Evolutionary conservation across 257 asterid genomes (phyloP).

Genomic region (Fraxinus quadrangulata): DNA sequence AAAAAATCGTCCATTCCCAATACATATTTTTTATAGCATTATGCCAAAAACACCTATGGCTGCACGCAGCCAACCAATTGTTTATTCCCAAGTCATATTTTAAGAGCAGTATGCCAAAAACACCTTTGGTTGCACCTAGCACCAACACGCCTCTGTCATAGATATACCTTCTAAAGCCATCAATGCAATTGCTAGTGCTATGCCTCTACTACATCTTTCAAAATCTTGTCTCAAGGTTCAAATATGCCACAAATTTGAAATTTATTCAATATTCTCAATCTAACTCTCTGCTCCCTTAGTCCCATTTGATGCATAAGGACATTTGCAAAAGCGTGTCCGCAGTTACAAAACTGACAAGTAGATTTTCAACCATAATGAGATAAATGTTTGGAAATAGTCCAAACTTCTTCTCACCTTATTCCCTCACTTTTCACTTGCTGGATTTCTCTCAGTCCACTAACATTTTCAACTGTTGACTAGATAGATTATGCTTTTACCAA

Average conservation of each 20-base stretch:
- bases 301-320: not conserved
- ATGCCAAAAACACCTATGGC: too few relatives aligned
- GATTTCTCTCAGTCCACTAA: too few relatives aligned
- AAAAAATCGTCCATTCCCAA: too few relatives aligned
- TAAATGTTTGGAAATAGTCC: too few relatives aligned
- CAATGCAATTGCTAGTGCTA: not conserved
- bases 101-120: not conserved
- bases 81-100: not conserved
- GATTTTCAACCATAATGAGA: too few relatives aligned
- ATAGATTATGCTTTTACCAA: too few relatives aligned
- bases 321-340: too few relatives aligned
- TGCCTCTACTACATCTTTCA: not conserved
- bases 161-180: not conserved
- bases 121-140: not conserved
- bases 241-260: not conserved
- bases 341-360: too few relatives aligned
- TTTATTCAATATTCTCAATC: not conserved
- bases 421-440: too few relatives aligned
- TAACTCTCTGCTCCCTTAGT: not conserved
- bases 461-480: too few relatives aligned
- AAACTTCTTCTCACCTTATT: too few relatives aligned
- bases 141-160: not conserved
- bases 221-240: slow-evolving; percentile 1
- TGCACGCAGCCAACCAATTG: not conserved
- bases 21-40: too few relatives aligned